Conservation (phyloP, 1,284 basidiomycete genomes). For the Porogramme epimiltina region DNA sequence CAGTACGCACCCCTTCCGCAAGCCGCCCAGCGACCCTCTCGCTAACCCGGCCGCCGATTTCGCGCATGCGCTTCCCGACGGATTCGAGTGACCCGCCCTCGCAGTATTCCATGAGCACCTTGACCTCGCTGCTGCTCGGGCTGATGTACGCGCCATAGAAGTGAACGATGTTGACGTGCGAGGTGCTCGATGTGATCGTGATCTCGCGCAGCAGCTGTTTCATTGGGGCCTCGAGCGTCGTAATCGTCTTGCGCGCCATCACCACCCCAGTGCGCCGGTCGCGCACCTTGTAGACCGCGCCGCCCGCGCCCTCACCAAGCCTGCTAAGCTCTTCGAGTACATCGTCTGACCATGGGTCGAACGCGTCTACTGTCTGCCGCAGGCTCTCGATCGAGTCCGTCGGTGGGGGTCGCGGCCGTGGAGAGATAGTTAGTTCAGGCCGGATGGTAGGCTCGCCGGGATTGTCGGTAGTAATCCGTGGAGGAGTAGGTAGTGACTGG, state of each 20-base stretch:
- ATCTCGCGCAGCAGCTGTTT: slow-evolving; percentile 94
- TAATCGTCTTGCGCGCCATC: slow-evolving; percentile 96
- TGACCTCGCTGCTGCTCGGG: slow-evolving; percentile 90
- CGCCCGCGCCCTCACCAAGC: slow-evolving; percentile 95
- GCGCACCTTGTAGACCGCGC: slow-evolving; percentile 90
- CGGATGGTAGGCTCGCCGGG: slow-evolving; percentile 58
- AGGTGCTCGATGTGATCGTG: slow-evolving; percentile 83
- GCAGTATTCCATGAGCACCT: slow-evolving; percentile 94
- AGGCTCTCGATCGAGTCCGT: slow-evolving; percentile 35
- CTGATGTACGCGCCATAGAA: slow-evolving; percentile 97
- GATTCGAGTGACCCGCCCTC: slow-evolving; percentile 90
- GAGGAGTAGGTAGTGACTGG: slow-evolving; percentile 4
- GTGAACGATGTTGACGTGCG: slow-evolving; percentile 87
- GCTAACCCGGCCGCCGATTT: slow-evolving; percentile 79
- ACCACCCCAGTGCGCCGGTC: slow-evolving; percentile 77
- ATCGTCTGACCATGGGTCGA: slow-evolving; percentile 63
- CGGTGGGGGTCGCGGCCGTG: slow-evolving; percentile 24
- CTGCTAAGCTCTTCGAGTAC: slow-evolving; percentile 73
- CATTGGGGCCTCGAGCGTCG: slow-evolving; percentile 90
- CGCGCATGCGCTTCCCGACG: slow-evolving; percentile 84
- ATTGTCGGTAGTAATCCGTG: slow-evolving; percentile 39
- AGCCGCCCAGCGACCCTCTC: slow-evolving; percentile 93
- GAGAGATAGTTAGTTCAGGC: slow-evolving; percentile 39
- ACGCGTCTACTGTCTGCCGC: slow-evolving; percentile 36
- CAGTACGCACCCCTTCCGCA: slow-evolving; percentile 73